Evolutionary conservation across 345 rosid genomes (phyloP).

Genomic region (Microthlaspi erraticum): DNA sequence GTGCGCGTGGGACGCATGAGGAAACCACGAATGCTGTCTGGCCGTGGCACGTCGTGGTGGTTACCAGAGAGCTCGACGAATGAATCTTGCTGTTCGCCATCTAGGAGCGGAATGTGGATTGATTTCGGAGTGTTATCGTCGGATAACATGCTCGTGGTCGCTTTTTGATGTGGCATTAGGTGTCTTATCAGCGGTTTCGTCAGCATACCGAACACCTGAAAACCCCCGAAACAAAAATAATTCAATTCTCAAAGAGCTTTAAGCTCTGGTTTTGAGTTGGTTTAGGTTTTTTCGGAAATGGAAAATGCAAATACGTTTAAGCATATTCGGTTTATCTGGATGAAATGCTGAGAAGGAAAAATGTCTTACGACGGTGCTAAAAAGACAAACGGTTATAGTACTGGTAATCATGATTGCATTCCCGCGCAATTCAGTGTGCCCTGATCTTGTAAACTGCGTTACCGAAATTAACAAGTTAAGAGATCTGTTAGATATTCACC

Average conservation of each 20-base stretch:
- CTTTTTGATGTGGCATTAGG: conserved; percentile 43
- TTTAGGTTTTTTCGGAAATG: too few relatives aligned
- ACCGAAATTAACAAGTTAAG: background rate
- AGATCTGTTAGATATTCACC: conserved; percentile 4
- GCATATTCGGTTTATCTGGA: too few relatives aligned
- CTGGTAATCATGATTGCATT: conserved; percentile 94
- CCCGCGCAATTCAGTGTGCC: conserved; percentile 65
- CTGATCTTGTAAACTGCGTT: conserved; percentile 75
- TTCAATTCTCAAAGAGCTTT: too few relatives aligned
- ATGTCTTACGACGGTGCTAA: conserved; percentile 76
- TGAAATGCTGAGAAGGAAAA: too few relatives aligned
- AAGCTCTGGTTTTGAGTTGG: too few relatives aligned
- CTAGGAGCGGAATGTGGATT: conserved; percentile 52
- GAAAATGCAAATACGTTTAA: too few relatives aligned
- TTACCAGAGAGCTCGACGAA: conserved; percentile 41
- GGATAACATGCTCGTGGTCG: conserved; percentile 28
- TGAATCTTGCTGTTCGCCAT: conserved; percentile 50
- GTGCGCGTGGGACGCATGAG: conserved; percentile 57
- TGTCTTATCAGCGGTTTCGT: conserved; percentile 72
- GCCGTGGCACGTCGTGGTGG: conserved; percentile 43
- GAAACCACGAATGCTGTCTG: conserved; percentile 62
- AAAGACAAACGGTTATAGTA: conserved; percentile 81
- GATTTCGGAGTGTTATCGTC: conserved; percentile 50
- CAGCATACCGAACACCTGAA: conserved; percentile 74
- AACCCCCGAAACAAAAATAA: conserved; percentile 29